Evolutionary conservation across 2,329 filamentous ascomycete species (phyloP), one percentile per base, ranked within the genome.

Genomic region (Pseudogymnoascus sp.): DNA sequence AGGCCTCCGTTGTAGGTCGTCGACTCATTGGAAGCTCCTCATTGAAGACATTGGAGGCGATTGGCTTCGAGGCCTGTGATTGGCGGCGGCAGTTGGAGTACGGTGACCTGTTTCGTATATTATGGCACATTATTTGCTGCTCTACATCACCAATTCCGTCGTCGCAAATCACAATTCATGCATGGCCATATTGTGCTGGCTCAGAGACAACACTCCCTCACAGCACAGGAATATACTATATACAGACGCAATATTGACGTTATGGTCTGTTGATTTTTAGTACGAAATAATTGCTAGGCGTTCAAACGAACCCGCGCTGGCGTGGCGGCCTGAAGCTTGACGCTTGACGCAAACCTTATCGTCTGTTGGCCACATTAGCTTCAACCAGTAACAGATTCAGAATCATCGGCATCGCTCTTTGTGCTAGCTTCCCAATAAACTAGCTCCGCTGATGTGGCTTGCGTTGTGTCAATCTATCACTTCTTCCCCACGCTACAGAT

Each of bases 361-460:
- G 49, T 34, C 49, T 56, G 49, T 34, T 16, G 49, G 23, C 49
- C 49, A 56, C 49, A 56, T 9, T 56, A 34, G 49, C 28, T 56
- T 34, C 49, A 56, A 34, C 49, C 49, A 56, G 49, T 56, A 34
- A 16, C 49, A 60, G 31, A 42, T 43, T 64, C 28, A 66, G 56
- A 63, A 62, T 56, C 60, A 66, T 56, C 43, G 36, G 46, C 42
- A 5, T 63, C 63, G 28, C 60, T 16, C 61, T 46, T 43, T 49
- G 31, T 56, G 49, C 49, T 34, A 34, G 49, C n/a, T 34, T 56
- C 49, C 49, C 16, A 56, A 56, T 34, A 56, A 56, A 56, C 49
- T 56, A 56, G 49, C 49, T 61, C 18, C 59, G 60, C 21, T 37
- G 36, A 62, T 60, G 61, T 70, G 63, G 49, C 49, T 18, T 43